phyloP scores from a whole-genome alignment of 305 asterid genomes.

The Fraxinus latifolia region DNA sequence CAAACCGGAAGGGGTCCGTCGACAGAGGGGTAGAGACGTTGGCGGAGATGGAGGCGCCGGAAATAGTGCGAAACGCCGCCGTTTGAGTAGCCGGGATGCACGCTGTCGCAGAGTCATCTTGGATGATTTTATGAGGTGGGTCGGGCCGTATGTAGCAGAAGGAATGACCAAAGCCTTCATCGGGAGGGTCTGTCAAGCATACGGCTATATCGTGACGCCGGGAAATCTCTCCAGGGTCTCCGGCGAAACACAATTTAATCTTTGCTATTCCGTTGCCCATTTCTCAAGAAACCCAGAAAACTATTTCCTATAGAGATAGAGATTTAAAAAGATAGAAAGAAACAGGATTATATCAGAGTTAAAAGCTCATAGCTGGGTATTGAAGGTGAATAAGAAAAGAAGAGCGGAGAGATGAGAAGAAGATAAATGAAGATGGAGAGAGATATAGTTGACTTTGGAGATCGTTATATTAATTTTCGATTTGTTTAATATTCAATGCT shows the following conservation, averaged over 20 bases:
- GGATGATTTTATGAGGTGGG: conserved; percentile 35
- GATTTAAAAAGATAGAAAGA: background rate
- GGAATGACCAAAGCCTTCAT: conserved; percentile 88
- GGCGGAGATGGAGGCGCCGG: conserved; percentile 95
- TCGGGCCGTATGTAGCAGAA: conserved; percentile 75
- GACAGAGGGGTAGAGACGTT: conserved; percentile 77
- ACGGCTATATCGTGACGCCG: conserved; percentile 51
- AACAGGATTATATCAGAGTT: conserved; percentile 7
- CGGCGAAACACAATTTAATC: conserved; percentile 68
- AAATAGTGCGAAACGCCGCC: conserved; percentile 60
- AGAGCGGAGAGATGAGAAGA: conserved; percentile 6
- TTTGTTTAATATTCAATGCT: conserved; percentile 29
- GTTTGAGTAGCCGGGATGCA: conserved; percentile 32
- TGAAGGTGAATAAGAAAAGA: conserved; percentile 24
- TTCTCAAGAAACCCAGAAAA: background rate
- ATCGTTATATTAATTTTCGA: background rate
- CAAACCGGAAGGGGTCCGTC: conserved; percentile 46
- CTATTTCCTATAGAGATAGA: background rate
- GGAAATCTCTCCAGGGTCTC: conserved; percentile 75
- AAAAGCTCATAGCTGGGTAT: conserved; percentile 17
- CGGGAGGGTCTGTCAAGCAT: conserved; percentile 46
- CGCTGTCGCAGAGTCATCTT: conserved; percentile 28
- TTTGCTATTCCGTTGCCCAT: conserved; percentile 78
- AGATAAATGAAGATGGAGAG: conserved; percentile 24
- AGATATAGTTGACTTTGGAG: conserved; percentile 41